Base-by-base conservation (phyloP, 768 basidiomycete species). In the Calocybe gangraenosa region DNA sequence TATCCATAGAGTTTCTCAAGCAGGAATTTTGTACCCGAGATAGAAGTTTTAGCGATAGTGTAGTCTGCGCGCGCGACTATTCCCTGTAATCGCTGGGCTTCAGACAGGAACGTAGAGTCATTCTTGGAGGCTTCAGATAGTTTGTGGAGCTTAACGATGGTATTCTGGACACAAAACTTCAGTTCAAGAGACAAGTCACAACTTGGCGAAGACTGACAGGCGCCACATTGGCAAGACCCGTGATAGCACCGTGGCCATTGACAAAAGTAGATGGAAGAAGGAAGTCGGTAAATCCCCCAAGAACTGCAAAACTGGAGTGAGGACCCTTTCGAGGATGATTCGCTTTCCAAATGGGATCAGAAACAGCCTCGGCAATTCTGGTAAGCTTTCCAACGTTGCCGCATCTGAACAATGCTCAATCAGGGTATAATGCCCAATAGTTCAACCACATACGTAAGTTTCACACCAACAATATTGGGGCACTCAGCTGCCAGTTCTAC, bases 371-470 rank as follows among this genome's bases (percentile, higher is more conserved):
- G 39, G 84, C 81, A 52, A 94, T 86, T 54, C 92, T 78, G 21
- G 89, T 88, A 54, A 94, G 74, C 65, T 94, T 94, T 39, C 92
- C 93, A 50, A 96, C 89, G 57, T 87, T 90, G 21, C 88, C 92
- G 57, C 93, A 95, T 34, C 88, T 91, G 54, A 19, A 32, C 14
- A 19, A 34, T 4, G 34, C 37, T 45, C 15, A 35, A 42, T 52
- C 21, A 48, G 18, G 3, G 7, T 18, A 25, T 17, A 19, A 19
- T 8, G 23, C 19, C 2, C 4, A 40, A 37, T 19, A 20, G 2
- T 11, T 31, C 0, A n/a, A 19, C 19, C 13, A 75, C 85, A 35
- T 65, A 88, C 81, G 92, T 95, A 48, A 95, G 77, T 65, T 97
- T 97, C 51, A 93, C 83, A 17, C 92, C 93, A 53, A 73, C 80